Evolutionary conservation across 179 eudicot genomes (phyloP).

Genomic region (Gypsophila paniculata): DNA sequence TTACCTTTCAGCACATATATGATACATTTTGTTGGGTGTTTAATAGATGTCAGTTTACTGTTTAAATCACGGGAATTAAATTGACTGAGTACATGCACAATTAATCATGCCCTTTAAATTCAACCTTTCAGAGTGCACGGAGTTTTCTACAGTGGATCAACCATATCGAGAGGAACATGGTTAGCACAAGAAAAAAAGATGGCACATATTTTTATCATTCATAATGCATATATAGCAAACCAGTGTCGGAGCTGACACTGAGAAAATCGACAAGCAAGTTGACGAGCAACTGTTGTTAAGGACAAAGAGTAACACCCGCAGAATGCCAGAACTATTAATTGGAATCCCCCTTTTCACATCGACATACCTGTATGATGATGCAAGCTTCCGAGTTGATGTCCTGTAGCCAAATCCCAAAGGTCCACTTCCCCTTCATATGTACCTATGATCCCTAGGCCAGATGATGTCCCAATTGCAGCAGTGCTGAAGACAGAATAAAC

Average conservation of each 20-base stretch:
- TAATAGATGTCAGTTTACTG: too few species aligned
- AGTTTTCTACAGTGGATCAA: not conserved
- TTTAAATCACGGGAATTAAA: too few species aligned
- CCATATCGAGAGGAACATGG: not conserved
- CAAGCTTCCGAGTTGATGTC: slow-evolving; percentile 43
- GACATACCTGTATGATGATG: slow-evolving; percentile 59
- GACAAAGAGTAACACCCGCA: not conserved
- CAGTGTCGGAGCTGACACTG: not conserved
- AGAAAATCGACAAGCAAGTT: not conserved
- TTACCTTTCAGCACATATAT: not conserved
- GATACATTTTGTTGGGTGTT: not conserved
- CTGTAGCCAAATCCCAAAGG: slow-evolving; percentile 77
- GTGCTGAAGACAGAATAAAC: slow-evolving; percentile 42
- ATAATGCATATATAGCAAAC: not conserved
- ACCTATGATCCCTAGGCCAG: slow-evolving; percentile 76
- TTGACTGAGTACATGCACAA: not conserved
- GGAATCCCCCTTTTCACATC: not conserved
- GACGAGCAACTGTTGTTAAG: not conserved
- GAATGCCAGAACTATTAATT: slow-evolving; percentile 10
- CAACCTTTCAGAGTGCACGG: not conserved
- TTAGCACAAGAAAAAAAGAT: too few species aligned
- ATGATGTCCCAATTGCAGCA: slow-evolving; percentile 52
- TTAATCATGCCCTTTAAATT: not conserved
- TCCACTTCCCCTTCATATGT: slow-evolving; percentile 59
- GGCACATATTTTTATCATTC: not conserved